Evolutionary conservation across 805 yeast species (phyloP).

Genomic region (Cyberlindnera euphorbiiphila): DNA sequence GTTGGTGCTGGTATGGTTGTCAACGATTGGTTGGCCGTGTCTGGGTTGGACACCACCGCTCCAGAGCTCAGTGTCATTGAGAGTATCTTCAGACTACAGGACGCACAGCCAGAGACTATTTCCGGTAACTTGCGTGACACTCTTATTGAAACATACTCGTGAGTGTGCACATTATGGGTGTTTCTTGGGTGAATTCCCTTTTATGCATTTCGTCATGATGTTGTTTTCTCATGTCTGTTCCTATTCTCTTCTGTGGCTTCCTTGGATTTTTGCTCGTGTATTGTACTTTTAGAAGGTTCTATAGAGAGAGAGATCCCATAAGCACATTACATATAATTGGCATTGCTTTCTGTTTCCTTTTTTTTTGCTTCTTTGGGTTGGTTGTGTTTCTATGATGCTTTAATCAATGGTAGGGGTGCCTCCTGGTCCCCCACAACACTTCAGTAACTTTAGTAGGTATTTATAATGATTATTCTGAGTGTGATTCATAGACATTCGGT

Average conservation of each 20-base stretch:
- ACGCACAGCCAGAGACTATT: conserved; percentile 83
- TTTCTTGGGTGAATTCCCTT: conserved; percentile 2
- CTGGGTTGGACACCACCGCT: conserved; percentile 97
- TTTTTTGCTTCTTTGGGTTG: conserved; percentile 6
- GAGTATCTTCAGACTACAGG: conserved; percentile 90
- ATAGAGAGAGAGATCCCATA: conserved; percentile 3
- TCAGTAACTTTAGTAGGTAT: too few relatives aligned
- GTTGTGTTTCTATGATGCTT: conserved; percentile 7
- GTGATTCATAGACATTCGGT: too few relatives aligned
- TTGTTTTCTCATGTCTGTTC: conserved; percentile 4
- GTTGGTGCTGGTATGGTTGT: conserved; percentile 99
- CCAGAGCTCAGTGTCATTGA: conserved; percentile 97
- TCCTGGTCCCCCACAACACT: too few relatives aligned
- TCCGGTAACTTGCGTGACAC: conserved; percentile 86
- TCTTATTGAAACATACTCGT: conserved; percentile 86
- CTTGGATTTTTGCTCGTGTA: conserved; percentile 3
- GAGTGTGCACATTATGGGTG: neutral
- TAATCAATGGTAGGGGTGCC: conserved; percentile 4
- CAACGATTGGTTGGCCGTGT: conserved; percentile 95
- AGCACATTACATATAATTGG: conserved; percentile 6
- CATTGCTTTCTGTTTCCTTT: conserved; percentile 6
- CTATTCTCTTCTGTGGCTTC: conserved; percentile 1
- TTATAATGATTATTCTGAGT: too few relatives aligned
- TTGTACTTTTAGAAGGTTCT: conserved; percentile 5
- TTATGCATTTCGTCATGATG: conserved; percentile 9